Evolutionary conservation across 139 green algal species (phyloP), one percentile per base, ranked within the genome.

Genomic region (Closterium sp.): DNA sequence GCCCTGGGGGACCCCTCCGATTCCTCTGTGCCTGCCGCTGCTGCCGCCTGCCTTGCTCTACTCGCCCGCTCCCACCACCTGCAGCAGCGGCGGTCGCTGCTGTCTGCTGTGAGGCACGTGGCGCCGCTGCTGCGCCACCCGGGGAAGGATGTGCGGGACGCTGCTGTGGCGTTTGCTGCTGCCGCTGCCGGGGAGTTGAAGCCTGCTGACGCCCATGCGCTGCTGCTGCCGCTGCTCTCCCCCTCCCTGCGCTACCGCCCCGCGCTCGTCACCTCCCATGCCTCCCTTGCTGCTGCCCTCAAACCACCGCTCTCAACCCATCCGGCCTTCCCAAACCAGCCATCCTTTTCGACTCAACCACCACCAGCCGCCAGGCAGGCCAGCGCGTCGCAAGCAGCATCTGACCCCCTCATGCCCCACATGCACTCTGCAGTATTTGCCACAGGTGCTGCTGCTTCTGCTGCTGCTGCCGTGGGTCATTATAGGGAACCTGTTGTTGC

Each of bases 141-240:
- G 32, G 64, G 33, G 30, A 4, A 30, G n/a, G 91, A 69, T 1
- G 96, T 99, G 64, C 87, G 96, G 0, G 84, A 92, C 16, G 94
- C 92, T 4, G 97, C 95, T 12, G 94, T 97, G 6, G 89, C 91
- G 0, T 96, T 98, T 85, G 84, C 97, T 25, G 91, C 96, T 8
- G 95, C 96, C 2, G 95, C 96, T 9, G 96, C 95, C 0, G 21
- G 86, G 8, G 87, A 85, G 16, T 93, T 99, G 34, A 88, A 93
- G 0, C 88, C 94, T 0, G 96, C 95, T 10, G 97, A 98, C 36
- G 92, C 95, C n/a, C 95, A 97, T 43, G 95, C 96, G 10, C 94
- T 95, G 91, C 93, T 98, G 92, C 85, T 94, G 33, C 94, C 95
- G 28, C 64, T 96, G 66, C 84, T 98, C 69, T 33, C 66, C 85